These are phyloP conservation scores for Myriosclerotinia duriaeana DNA, from an alignment of 2,329 filamentous ascomycete species.

Conservation along the genomic window DNA sequence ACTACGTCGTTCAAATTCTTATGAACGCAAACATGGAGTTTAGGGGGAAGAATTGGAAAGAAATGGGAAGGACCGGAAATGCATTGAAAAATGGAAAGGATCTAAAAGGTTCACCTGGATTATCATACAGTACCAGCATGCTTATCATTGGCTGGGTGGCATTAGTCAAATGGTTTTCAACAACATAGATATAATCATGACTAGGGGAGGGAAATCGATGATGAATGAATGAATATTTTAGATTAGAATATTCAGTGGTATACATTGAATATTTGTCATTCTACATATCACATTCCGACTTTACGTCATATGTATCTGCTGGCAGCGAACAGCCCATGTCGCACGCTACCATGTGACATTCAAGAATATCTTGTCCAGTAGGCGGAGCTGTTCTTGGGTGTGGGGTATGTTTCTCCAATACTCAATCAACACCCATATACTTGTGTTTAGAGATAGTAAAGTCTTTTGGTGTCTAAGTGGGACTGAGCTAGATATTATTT, in stretches of 20 bases:
- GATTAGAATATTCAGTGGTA: background rate
- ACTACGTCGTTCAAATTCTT: background rate
- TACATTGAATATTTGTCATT: background rate
- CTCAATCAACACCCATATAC: background rate
- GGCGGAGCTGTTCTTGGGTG: background rate
- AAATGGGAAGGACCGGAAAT: background rate
- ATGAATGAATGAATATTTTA: background rate
- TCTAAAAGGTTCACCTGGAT: background rate
- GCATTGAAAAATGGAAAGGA: slow-evolving; percentile 5
- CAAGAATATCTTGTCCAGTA: background rate
- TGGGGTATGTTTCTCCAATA: background rate
- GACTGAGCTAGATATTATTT: background rate
- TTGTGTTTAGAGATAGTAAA: background rate
- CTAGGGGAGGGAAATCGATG: background rate
- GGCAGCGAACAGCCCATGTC: background rate
- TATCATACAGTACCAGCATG: background rate
- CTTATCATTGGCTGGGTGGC: background rate
- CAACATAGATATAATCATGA: background rate
- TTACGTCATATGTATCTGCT: background rate
- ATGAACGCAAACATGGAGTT: slow-evolving; percentile 9
- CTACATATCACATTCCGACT: background rate
- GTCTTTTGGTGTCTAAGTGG: background rate
- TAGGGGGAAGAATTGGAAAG: background rate
- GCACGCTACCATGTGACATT: background rate
- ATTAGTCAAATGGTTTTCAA: background rate